Percentiles rank a stretch among this genome's conserved stretches.
phyloP scores from a whole-genome alignment of 768 basidiomycete species.

The Saitozyma podzolica region DNA sequence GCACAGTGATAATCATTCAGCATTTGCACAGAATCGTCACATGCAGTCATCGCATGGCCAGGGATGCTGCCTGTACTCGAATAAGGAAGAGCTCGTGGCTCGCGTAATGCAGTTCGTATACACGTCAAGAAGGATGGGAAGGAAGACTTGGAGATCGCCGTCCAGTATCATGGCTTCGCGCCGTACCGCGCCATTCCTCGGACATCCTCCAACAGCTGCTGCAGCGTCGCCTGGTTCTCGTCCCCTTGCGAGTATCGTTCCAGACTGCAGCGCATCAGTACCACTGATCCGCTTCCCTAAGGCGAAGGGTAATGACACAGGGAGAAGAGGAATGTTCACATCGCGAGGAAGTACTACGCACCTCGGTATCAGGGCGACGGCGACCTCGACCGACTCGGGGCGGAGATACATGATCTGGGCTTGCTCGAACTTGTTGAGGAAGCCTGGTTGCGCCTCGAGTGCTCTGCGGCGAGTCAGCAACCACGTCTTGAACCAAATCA shows the following conservation, averaged over 20 bases:
- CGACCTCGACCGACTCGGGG: constrained; percentile 40
- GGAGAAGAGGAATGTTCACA: neutral
- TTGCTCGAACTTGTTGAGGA: constrained; percentile 47
- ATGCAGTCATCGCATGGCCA: neutral
- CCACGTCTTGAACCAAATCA: neutral
- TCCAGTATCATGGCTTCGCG: constrained; percentile 8
- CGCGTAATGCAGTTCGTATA: no score
- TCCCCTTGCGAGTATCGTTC: constrained; percentile 36
- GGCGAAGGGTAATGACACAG: neutral
- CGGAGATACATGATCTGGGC: constrained; percentile 48
- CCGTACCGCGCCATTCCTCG: constrained; percentile 32
- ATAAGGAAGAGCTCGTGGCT: no score
- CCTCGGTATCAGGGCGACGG: constrained; percentile 46
- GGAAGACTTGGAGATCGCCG: neutral
- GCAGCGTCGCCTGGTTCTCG: constrained; percentile 22
- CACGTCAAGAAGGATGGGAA: neutral
- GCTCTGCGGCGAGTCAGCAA: constrained; percentile 20
- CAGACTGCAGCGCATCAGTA: constrained; percentile 28
- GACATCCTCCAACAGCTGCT: constrained; percentile 35
- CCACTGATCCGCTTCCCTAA: no score
- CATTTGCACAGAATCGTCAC: no score
- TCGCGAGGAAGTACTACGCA: constrained; percentile 10
- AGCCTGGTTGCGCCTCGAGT: constrained; percentile 28
- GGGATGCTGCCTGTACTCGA: neutral
- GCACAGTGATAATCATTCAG: no score